phyloP scores from a whole-genome alignment of 345 rosid genomes.

The Melaleuca alternifolia region DNA sequence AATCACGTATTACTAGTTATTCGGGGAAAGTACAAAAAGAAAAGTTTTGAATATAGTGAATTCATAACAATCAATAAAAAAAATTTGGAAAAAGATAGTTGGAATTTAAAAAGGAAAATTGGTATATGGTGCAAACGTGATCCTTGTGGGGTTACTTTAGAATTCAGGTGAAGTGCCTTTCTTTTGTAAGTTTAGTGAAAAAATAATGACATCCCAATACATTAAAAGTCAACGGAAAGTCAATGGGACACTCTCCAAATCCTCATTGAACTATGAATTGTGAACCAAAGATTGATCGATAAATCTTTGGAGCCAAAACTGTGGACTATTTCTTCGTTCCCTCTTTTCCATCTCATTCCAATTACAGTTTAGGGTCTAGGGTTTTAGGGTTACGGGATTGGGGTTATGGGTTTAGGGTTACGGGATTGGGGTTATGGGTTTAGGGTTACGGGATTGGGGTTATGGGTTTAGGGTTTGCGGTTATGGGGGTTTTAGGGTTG shows the following conservation, averaged over 20 bases:
- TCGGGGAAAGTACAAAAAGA: too few species aligned
- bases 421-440: not conserved
- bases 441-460: not conserved
- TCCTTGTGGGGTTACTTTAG: too few species aligned
- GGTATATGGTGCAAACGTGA: too few species aligned
- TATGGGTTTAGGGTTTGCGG: not conserved
- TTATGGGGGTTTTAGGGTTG: constrained; percentile 1
- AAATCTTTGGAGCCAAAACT: not conserved
- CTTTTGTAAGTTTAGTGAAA: too few species aligned
- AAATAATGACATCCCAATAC: not conserved
- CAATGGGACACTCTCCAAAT: too few species aligned
- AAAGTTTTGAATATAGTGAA: too few species aligned
- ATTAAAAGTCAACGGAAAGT: not conserved
- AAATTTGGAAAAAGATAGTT: too few species aligned
- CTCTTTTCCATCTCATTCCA: too few species aligned
- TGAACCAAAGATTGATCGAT: not conserved
- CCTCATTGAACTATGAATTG: not conserved
- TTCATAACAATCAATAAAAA: too few species aligned
- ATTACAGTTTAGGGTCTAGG: not conserved
- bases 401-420: not conserved
- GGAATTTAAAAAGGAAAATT: too few species aligned
- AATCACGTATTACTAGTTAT: too few species aligned
- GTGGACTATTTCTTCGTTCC: not conserved
- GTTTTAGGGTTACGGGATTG: not conserved
- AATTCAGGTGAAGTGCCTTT: too few species aligned